Evolutionary conservation across 2,329 filamentous ascomycete genomes (phyloP).

Genomic region (Fusarium transvaalense): DNA sequence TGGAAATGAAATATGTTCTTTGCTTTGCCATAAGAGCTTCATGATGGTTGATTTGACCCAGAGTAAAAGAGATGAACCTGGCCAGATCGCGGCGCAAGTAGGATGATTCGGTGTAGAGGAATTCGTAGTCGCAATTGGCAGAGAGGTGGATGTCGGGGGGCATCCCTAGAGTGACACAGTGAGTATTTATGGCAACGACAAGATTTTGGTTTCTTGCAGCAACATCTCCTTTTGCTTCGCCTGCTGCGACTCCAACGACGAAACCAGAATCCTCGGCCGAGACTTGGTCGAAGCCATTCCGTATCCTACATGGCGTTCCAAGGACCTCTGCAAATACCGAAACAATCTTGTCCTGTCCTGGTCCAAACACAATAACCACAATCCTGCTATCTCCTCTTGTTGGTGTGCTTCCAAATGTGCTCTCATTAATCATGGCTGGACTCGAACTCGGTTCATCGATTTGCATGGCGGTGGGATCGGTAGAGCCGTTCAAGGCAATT

Average conservation of each 20-base stretch:
- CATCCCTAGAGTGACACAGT: slow-evolving; percentile 79
- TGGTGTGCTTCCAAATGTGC: slow-evolving; percentile 60
- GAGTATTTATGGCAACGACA: slow-evolving; percentile 79
- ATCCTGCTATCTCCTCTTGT: slow-evolving; percentile 68
- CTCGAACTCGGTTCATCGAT: slow-evolving; percentile 54
- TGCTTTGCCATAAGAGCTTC: slow-evolving; percentile 81
- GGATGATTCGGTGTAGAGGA: slow-evolving; percentile 79
- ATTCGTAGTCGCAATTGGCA: slow-evolving; percentile 83
- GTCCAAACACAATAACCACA: slow-evolving; percentile 76
- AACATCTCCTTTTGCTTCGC: slow-evolving; percentile 69
- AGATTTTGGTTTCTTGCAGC: slow-evolving; percentile 68
- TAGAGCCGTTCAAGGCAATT: slow-evolving; percentile 45
- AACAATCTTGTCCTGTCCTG: slow-evolving; percentile 79
- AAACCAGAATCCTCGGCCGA: slow-evolving; percentile 68
- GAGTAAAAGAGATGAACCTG: slow-evolving; percentile 81
- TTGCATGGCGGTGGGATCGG: slow-evolving; percentile 49
- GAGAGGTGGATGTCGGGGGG: slow-evolving; percentile 76
- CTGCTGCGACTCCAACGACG: slow-evolving; percentile 75
- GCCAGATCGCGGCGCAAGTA: slow-evolving; percentile 82
- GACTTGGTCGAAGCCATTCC: slow-evolving; percentile 66
- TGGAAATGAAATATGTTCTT: slow-evolving; percentile 87
- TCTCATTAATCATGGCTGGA: slow-evolving; percentile 53
- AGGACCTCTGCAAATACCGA: slow-evolving; percentile 82
- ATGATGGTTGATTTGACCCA: slow-evolving; percentile 84
- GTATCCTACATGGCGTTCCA: slow-evolving; percentile 76